Evolutionary conservation across 2,329 filamentous ascomycete species (phyloP), one percentile per base, ranked within the genome.

Genomic region (Pseudocercospora ulei): DNA sequence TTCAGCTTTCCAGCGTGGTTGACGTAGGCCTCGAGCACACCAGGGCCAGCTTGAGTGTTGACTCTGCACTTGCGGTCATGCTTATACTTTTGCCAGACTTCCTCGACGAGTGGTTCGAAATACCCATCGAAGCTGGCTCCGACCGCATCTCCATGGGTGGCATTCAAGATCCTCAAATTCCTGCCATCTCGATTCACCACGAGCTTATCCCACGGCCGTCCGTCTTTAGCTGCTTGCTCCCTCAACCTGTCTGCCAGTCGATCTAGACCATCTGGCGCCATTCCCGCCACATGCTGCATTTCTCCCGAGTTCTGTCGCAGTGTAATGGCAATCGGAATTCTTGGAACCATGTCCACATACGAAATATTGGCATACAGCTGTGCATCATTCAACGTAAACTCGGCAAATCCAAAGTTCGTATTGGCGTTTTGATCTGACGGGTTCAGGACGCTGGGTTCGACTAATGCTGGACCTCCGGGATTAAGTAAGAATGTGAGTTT

Each of bases 41-140:
- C 78, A 3, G 65, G 64, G 0, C 61, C 66, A 2, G 71, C 72
- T 61, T 83, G 80, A 1, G 79, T 83, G 60, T 84, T 71, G 60
- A 83, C 69, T 4, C 60, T 59, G 35, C 66, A 60, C 11, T 68
- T 44, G 75, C 53, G 3, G 61, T 58, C 38, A 60, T 57, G 25
- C 49, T 57, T 49, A 55, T 71, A 75, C 24, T 68, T 65, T 19
- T 60, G 47, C 69, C 70, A 76, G 0, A 73, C 71, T 22, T 66
- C 57, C 29, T 71, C 58, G 16, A 74, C 65, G 45, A 74, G 72
- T 7, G 57, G 52, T 41, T 71, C 65, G 53, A 65, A 76, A 56
- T 76, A 76, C 13, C 62, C 63, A 3, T 59, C 58, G 59, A 75
- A 75, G n/a, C 66, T 62, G 3, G 60, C 60, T 38, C 69, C 66